A percentile compares a stretch with the other conserved stretches of the same genome.
Evolutionary conservation across 345 rosid species (phyloP).

Genomic region (Angophora floribunda): DNA sequence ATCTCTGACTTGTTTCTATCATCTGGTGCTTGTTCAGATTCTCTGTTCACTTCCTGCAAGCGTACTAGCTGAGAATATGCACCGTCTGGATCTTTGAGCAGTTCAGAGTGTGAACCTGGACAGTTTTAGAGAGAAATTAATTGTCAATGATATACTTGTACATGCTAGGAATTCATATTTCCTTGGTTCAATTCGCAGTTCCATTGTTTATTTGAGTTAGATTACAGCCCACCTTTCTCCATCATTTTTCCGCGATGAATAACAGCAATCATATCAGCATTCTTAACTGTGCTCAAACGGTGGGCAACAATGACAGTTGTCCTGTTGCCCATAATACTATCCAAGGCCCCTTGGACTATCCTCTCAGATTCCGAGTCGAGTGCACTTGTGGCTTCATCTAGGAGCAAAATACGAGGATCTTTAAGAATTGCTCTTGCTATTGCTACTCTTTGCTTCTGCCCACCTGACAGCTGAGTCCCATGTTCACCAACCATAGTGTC

Average conservation of each 20-base stretch:
- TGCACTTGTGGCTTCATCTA: constrained; percentile 35
- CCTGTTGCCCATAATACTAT: constrained; percentile 22
- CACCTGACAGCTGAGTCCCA: constrained; percentile 37
- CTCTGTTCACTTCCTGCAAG: constrained; percentile 50
- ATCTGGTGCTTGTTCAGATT: constrained; percentile 17
- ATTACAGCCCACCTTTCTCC: constrained; percentile 21
- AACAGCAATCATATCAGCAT: constrained; percentile 20
- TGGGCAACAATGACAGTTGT: constrained; percentile 30
- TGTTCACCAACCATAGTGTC: constrained; percentile 39
- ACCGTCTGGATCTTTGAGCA: constrained; percentile 53
- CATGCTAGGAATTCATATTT: neutral
- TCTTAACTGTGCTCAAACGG: constrained; percentile 20
- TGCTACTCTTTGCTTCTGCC: constrained; percentile 39
- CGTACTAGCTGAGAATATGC: constrained; percentile 78
- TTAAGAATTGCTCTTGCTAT: constrained; percentile 32
- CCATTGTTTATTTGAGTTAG: neutral
- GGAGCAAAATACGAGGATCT: constrained; percentile 25
- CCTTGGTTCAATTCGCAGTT: neutral
- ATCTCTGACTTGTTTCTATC: constrained; percentile 18
- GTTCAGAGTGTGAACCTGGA: constrained; percentile 55
- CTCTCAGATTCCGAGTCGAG: constrained; percentile 25
- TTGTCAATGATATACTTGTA: neutral
- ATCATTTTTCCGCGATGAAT: constrained; percentile 18
- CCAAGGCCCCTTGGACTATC: constrained; percentile 22
- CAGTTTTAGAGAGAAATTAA: neutral